phyloP scores from a whole-genome alignment of 768 basidiomycete genomes.

The Sarcodon aspratus region DNA sequence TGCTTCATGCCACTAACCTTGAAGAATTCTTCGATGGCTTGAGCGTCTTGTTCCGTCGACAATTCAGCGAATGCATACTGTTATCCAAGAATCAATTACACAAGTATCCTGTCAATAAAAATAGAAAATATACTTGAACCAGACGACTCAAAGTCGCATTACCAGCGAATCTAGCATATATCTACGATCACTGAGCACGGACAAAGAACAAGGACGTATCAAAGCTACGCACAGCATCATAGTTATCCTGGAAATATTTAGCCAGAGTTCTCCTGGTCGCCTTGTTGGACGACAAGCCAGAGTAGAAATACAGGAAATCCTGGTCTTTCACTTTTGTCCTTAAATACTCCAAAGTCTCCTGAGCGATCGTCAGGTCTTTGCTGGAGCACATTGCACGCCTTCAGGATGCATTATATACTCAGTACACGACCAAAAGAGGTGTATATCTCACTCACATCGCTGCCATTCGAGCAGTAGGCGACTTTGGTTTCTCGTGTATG shows the following conservation, averaged over 20 bases:
- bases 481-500: constrained; percentile 61
- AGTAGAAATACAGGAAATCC: constrained; percentile 23
- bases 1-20: constrained; percentile 30
- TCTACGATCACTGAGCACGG: constrained; percentile 18
- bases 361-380: constrained; percentile 25
- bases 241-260: constrained; percentile 29
- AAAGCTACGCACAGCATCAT: constrained; percentile 19
- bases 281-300: constrained; percentile 24
- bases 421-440: background rate
- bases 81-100: constrained; percentile 4
- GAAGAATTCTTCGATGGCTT: constrained; percentile 62
- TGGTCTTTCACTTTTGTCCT: constrained; percentile 14
- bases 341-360: constrained; percentile 31
- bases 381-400: constrained; percentile 25
- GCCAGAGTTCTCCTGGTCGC: constrained; percentile 23
- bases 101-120: background rate
- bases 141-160: constrained; percentile 48
- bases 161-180: constrained; percentile 60
- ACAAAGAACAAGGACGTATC: background rate
- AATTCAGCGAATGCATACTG: constrained; percentile 33
- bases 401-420: background rate
- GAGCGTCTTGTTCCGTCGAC: constrained; percentile 57
- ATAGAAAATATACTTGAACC: constrained; percentile 29
- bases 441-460: constrained; percentile 41
- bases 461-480: constrained; percentile 59